phyloP scores from a whole-genome alignment of 345 rosid species.

The Clarkia xantiana region DNA sequence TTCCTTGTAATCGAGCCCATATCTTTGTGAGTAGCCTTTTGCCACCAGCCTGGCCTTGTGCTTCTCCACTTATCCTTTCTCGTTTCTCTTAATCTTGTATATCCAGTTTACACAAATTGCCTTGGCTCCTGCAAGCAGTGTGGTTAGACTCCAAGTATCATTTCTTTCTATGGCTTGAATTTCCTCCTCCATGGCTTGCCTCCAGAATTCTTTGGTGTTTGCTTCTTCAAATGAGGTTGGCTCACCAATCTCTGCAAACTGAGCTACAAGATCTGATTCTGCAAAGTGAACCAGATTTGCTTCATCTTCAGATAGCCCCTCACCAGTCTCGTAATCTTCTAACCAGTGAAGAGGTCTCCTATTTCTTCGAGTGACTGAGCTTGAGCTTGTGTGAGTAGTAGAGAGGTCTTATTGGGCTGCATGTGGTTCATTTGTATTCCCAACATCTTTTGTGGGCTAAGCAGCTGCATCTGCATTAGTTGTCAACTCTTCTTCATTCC shows the following conservation, averaged over 20 bases:
- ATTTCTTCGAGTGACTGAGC: too few relatives aligned
- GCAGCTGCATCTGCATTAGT: background rate
- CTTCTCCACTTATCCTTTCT: rapidly evolving
- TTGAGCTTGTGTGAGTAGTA: too few relatives aligned
- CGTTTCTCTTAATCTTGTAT: background rate
- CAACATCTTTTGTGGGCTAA: background rate
- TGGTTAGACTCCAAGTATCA: background rate
- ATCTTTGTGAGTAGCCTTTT: background rate
- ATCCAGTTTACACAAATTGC: background rate
- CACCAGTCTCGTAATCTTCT: background rate
- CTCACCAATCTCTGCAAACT: background rate
- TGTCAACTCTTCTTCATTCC: too few relatives aligned
- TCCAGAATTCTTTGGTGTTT: background rate
- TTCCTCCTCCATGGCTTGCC: background rate
- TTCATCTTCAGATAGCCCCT: background rate
- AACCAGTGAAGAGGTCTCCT: too few relatives aligned
- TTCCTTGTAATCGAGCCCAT: background rate
- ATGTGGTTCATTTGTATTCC: too few relatives aligned
- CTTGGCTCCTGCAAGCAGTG: background rate
- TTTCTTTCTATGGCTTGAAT: background rate
- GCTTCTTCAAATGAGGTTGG: background rate
- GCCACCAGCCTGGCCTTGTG: background rate
- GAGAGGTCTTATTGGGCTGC: too few relatives aligned
- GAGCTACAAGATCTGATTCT: too few relatives aligned
- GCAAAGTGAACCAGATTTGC: too few relatives aligned